Conservation (phyloP, 108 stramenopile genomes). For the Hondaea fermentalgiana region DNA sequence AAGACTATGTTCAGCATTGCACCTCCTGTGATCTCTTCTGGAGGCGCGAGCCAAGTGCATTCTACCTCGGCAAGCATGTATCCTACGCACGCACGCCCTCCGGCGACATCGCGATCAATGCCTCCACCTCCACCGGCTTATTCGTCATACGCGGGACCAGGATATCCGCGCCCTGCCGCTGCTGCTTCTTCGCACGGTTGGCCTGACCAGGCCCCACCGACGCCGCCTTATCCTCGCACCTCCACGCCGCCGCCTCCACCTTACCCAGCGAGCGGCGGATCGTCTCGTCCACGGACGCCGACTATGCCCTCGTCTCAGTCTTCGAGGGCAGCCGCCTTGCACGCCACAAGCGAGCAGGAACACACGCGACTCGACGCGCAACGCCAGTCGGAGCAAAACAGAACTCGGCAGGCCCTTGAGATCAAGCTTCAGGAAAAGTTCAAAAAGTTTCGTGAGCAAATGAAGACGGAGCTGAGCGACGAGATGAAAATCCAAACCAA, state of each 20-base stretch:
- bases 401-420: not conserved
- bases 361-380: not conserved
- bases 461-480: constrained; percentile 3
- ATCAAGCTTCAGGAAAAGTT: constrained; percentile 14
- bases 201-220: not conserved
- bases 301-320: not conserved
- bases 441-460: not conserved
- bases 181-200: not conserved
- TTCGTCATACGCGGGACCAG: not conserved
- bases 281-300: not conserved
- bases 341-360: not conserved
- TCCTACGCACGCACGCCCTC: no score
- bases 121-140: no score
- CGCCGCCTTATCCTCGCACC: not conserved
- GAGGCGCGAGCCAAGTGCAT: no score
- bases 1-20: not conserved
- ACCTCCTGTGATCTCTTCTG: not conserved
- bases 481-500: not conserved
- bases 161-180: not conserved
- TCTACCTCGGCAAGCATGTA: not conserved
- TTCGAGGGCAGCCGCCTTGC: not conserved
- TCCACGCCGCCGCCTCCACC: not conserved
- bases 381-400: not conserved
- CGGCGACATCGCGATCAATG: no score
- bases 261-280: not conserved